A percentile compares a stretch with the other conserved stretches of the same genome.
Conservation (phyloP, 1,284 basidiomycete species). For the Malassezia restricta region DNA sequence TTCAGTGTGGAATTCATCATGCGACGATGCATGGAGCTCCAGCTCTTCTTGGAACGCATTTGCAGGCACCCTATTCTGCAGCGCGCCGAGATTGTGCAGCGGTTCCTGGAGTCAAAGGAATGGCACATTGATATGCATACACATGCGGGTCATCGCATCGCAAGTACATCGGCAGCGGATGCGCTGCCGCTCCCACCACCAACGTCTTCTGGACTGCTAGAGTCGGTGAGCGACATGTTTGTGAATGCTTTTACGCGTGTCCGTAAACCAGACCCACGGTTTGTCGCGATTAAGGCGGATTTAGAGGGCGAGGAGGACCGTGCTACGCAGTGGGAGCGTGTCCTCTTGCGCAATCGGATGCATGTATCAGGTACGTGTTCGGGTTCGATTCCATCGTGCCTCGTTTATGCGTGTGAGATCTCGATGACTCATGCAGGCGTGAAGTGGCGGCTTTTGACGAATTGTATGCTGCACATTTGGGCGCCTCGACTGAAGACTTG, state of each 20-base stretch:
- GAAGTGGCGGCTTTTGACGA: constrained; percentile 29
- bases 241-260: constrained; percentile 89
- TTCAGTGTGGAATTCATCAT: constrained; percentile 96
- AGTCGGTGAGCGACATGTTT: constrained; percentile 86
- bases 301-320: constrained; percentile 94
- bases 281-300: constrained; percentile 74
- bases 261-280: constrained; percentile 89
- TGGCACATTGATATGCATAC: constrained; percentile 54
- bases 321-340: constrained; percentile 59
- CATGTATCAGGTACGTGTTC: constrained; percentile 59
- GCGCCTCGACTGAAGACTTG: constrained; percentile 49
- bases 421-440: constrained; percentile 17
- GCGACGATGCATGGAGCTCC: constrained; percentile 74
- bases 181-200: constrained; percentile 15
- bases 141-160: constrained; percentile 21
- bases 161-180: constrained; percentile 1
- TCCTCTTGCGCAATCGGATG: constrained; percentile 26
- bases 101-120: constrained; percentile 92
- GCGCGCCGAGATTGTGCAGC: constrained; percentile 70
- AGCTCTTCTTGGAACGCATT: constrained; percentile 81
- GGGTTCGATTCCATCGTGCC: constrained; percentile 4
- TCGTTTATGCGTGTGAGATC: neutral
- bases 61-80: constrained; percentile 89
- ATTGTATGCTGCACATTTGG: constrained; percentile 31
- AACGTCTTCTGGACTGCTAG: constrained; percentile 46